These are phyloP conservation scores for Diacronema lutheri DNA, from an alignment of 78 protist genomes.

Conservation along the genomic window DNA sequence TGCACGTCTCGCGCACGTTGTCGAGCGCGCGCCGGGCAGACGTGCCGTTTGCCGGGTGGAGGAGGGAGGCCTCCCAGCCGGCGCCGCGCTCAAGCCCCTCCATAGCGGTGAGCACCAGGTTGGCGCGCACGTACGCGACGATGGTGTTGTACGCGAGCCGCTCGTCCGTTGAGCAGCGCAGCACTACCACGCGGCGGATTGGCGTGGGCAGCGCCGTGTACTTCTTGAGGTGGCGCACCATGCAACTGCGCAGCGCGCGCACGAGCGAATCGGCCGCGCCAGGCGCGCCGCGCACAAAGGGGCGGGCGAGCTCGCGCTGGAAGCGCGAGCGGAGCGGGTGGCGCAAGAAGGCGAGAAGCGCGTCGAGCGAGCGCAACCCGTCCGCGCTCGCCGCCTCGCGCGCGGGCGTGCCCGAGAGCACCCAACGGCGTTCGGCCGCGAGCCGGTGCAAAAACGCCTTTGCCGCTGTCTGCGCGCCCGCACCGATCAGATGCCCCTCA, in stretches of 20 bases:
- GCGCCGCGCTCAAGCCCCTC: not conserved
- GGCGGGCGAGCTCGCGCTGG: not conserved
- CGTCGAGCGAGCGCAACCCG: not conserved
- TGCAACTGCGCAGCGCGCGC: not conserved
- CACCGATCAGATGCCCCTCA: not conserved
- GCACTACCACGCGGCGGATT: not conserved
- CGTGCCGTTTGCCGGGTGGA: not conserved
- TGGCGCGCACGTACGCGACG: not conserved
- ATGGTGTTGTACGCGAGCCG: conserved; percentile 1
- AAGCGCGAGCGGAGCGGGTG: not conserved
- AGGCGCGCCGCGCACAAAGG: not conserved
- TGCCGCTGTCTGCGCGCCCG: not conserved
- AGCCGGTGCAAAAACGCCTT: no score
- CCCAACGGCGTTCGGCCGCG: not conserved
- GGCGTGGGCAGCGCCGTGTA: not conserved
- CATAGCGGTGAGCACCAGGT: not conserved
- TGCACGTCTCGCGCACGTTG: not conserved
- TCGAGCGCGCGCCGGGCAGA: not conserved
- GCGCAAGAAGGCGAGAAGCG: not conserved
- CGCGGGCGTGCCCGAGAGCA: not conserved
- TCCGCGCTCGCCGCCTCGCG: not conserved
- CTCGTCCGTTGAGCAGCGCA: not conserved
- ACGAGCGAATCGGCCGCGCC: not conserved
- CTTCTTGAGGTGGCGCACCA: not conserved
- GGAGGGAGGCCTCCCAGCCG: not conserved